Evolutionary conservation across 163 green algal genomes (phyloP).

Genomic region (Coccomyxa subellipsoidea): DNA sequence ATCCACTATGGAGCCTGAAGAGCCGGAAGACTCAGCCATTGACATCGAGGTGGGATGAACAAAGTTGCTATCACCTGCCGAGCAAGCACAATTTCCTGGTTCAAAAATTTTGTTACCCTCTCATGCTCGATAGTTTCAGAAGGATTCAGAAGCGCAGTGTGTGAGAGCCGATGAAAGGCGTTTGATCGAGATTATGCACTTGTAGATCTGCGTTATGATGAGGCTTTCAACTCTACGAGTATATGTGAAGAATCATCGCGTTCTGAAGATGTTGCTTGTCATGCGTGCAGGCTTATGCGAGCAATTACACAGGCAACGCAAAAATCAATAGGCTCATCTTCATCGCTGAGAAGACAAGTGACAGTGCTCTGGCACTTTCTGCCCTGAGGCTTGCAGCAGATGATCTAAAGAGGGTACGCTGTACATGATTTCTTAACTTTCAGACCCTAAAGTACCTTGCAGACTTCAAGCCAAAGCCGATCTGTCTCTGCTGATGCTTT

Average conservation of each 20-base stretch:
- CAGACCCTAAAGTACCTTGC: background rate
- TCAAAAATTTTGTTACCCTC: no score
- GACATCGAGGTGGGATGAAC: background rate
- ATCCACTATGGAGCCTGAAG: background rate
- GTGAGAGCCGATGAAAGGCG: no score
- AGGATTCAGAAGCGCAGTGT: no score
- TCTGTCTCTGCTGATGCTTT: background rate
- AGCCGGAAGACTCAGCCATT: background rate
- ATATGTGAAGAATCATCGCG: no score
- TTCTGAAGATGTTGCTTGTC: no score
- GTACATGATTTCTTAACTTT: background rate
- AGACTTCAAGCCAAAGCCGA: background rate
- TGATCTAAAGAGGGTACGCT: constrained; percentile 68
- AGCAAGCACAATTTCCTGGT: no score
- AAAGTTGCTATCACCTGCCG: no score
- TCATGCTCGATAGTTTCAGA: no score
- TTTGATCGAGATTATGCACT: no score
- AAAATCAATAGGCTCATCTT: constrained; percentile 80
- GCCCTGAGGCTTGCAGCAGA: constrained; percentile 73
- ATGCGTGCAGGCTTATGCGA: constrained; percentile 66
- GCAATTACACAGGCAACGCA: constrained; percentile 71
- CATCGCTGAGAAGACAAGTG: constrained; percentile 60
- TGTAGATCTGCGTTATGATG: no score
- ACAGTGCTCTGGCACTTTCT: constrained; percentile 67
- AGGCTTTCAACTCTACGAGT: no score